Conservation (phyloP, 73 alveolate genomes). For the Urostyla sp. region DNA sequence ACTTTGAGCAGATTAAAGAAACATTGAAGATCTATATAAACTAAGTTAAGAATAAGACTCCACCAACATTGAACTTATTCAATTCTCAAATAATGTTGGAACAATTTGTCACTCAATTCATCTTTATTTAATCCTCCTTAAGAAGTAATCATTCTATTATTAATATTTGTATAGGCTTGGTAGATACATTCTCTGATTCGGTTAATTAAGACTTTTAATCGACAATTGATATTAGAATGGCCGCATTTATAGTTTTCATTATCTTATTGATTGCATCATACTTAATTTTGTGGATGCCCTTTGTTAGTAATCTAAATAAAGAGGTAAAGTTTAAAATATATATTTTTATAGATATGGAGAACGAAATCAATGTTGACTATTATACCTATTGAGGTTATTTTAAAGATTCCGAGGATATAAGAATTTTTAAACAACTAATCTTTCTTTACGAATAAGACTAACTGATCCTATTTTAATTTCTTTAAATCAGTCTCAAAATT, state of each 20-base stretch:
- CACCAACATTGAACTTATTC: background rate
- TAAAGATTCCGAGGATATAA: conserved; percentile 56
- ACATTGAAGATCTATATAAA: conserved; percentile 18
- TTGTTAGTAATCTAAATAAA: conserved; percentile 42
- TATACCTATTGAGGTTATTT: conserved; percentile 58
- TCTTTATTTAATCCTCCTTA: conserved; percentile 27
- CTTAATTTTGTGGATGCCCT: conserved; percentile 55
- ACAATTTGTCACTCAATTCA: conserved; percentile 32
- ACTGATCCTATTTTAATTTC: no score
- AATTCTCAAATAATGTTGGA: conserved; percentile 19
- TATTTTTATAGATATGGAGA: conserved; percentile 51
- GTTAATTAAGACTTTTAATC: conserved; percentile 24
- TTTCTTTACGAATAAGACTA: conserved; percentile 45
- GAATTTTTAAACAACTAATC: conserved; percentile 53
- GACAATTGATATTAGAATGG: conserved; percentile 61
- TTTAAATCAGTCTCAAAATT: no score
- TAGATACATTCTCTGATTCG: conserved; percentile 4
- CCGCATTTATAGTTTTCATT: conserved; percentile 45
- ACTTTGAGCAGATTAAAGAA: conserved; percentile 43
- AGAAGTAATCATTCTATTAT: no score
- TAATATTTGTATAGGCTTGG: no score
- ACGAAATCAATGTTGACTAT: conserved; percentile 64
- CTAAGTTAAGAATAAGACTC: conserved; percentile 2
- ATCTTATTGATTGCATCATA: conserved; percentile 27
- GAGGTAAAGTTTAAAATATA: conserved; percentile 6